Evolutionary conservation across 345 rosid genomes (phyloP).

Genomic region (Triadica sebifera): DNA sequence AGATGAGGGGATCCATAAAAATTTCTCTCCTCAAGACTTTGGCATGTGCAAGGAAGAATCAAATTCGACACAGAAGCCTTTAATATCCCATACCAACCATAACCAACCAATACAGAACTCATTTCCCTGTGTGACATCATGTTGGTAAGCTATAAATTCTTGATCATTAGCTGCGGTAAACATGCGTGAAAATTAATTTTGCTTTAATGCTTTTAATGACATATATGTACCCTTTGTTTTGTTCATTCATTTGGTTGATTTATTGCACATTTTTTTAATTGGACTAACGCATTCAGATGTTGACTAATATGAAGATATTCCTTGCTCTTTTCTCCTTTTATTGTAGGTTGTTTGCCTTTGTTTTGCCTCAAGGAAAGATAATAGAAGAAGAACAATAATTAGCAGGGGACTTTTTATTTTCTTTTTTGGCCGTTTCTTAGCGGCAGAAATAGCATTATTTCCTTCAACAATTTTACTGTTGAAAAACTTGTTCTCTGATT

Average conservation of each 20-base stretch:
- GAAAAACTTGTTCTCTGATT: too few relatives aligned
- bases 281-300: slow-evolving; percentile 9
- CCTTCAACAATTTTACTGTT: too few relatives aligned
- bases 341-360: background rate
- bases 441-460: too few relatives aligned
- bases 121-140: background rate
- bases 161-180: background rate
- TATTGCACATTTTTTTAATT: slow-evolving; percentile 1
- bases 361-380: background rate
- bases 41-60: background rate
- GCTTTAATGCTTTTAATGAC: too few relatives aligned
- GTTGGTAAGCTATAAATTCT: background rate
- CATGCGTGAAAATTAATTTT: background rate
- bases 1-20: background rate
- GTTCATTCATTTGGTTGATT: background rate
- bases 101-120: background rate
- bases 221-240: background rate
- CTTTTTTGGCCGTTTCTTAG: too few relatives aligned
- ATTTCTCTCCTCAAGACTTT: background rate
- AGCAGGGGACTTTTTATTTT: too few relatives aligned
- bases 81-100: background rate
- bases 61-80: background rate
- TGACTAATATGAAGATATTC: slow-evolving; percentile 7
- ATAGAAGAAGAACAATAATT: too few relatives aligned
- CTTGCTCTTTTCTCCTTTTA: background rate